Base-by-base conservation (phyloP, 495 filamentous ascomycete species). In the Cercophora scortea region DNA sequence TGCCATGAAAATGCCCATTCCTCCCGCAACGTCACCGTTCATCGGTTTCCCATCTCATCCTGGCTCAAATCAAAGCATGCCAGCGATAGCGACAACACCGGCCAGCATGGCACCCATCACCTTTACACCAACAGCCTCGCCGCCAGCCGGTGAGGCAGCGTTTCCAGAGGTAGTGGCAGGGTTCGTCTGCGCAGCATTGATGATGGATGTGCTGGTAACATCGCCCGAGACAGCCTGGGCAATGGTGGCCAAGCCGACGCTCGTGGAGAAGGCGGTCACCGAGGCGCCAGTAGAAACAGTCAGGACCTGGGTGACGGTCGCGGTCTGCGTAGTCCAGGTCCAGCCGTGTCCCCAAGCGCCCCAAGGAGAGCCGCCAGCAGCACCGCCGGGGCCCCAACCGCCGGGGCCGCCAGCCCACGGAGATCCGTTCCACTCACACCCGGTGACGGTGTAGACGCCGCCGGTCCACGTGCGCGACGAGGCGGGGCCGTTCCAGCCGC, bases 321-420 rank as follows among this genome's bases (percentile, higher is more conserved):
- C 15, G 1, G 64, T 67, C 1, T 51, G 61, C 5, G 71, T 65
- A 0, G 45, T 55, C 51, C 56, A 59, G 10, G 42, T 69, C 72
- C 72, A 75, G 16, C 70, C 71, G 8, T 51, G 32, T n/a, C 72
- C 72, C 71, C 71, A 74, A 35, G 62, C 63, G 32, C 68, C 69
- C 68, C 72, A 76, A n/a, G 70, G 70, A 0, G 50, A 56, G 38
- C 70, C 61, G 46, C 63, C 66, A 6, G 57, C 56, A 15, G 59
- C 69, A 13, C 66, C 64, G 15, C 64, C 68, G 33, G 55, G 53
- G 43, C 68, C 67, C 40, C 65, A 73, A 9, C 71, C 72, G 50
- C 66, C 68, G 1, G 73, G 73, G 3, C 71, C 71, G 45, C 72
- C 71, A 15, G 68, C 71, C 73, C 73, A 74, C 0, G 70, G 68